Percentiles rank a stretch among this genome's conserved stretches.
Conservation (phyloP, 2,329 filamentous ascomycete species). For the Pseudohalonectria lignicola region DNA sequence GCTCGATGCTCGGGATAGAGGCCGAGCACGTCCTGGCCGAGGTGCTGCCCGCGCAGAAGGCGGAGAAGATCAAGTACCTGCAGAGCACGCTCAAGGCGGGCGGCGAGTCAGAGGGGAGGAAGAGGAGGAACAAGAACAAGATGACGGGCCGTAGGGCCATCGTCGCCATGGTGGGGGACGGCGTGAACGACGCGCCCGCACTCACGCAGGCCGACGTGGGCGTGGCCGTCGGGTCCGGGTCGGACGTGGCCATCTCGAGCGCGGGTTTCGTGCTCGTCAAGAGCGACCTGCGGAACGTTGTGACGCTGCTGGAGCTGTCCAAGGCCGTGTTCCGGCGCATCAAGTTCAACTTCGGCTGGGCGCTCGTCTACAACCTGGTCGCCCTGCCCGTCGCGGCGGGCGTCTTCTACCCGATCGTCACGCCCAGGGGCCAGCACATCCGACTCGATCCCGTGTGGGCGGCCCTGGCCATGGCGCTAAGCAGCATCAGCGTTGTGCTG, state of each 20-base stretch:
- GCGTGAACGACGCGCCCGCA: slow-evolving; percentile 81
- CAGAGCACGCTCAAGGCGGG: slow-evolving; percentile 35
- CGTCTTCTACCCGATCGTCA: slow-evolving; percentile 52
- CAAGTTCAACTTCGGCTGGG: slow-evolving; percentile 79
- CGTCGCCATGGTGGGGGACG: slow-evolving; percentile 80
- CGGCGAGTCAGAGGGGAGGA: too few relatives aligned
- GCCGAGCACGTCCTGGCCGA: slow-evolving; percentile 69
- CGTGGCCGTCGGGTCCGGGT: slow-evolving; percentile 74
- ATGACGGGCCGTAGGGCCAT: slow-evolving; percentile 25
- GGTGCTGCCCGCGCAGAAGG: slow-evolving; percentile 77
- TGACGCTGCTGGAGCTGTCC: slow-evolving; percentile 64
- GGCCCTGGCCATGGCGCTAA: slow-evolving; percentile 82
- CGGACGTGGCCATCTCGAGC: slow-evolving; percentile 71
- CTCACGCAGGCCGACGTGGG: slow-evolving; percentile 72
- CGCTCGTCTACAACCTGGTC: slow-evolving; percentile 67
- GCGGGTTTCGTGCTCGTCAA: slow-evolving; percentile 76
- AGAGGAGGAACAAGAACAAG: not conserved
- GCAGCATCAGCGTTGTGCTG: slow-evolving; percentile 77
- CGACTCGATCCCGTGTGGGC: slow-evolving; percentile 75
- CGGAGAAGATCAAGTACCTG: slow-evolving; percentile 55
- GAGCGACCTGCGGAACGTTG: slow-evolving; percentile 51
- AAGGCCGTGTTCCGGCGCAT: slow-evolving; percentile 65
- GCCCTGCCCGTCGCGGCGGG: slow-evolving; percentile 76
- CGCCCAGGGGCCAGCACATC: slow-evolving; percentile 40
- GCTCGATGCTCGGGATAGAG: slow-evolving; percentile 62